Conservation (phyloP, 345 rosid species). For the Citrus mangshanensis region DNA sequence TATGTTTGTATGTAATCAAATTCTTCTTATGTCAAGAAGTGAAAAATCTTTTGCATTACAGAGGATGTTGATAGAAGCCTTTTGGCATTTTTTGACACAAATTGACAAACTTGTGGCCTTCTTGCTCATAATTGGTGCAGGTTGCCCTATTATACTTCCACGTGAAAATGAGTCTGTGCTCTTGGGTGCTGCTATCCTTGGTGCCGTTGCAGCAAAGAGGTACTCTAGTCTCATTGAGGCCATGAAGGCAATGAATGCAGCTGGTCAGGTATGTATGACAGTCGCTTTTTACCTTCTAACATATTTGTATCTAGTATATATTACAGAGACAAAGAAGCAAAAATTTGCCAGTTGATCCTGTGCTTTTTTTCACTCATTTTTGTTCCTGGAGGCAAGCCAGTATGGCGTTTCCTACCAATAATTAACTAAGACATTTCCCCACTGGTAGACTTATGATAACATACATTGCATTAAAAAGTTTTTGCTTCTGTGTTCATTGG, state of each 20-base stretch:
- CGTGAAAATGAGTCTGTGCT: conserved; percentile 88
- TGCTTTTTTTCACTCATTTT: background rate
- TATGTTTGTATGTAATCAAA: background rate
- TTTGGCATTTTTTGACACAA: background rate
- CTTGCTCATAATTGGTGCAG: conserved; percentile 33
- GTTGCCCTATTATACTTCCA: conserved; percentile 86
- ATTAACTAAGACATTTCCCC: background rate
- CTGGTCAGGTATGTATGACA: conserved; percentile 64
- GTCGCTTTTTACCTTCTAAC: background rate
- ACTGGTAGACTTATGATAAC: background rate
- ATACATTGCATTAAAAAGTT: background rate
- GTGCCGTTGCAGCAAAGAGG: conserved; percentile 79
- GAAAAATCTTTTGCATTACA: background rate
- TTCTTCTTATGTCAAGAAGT: background rate
- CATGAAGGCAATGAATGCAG: conserved; percentile 80
- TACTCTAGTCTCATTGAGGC: conserved; percentile 68
- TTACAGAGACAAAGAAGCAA: background rate
- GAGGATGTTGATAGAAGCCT: background rate
- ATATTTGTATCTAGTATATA: background rate
- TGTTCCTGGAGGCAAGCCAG: background rate
- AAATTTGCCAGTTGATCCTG: background rate
- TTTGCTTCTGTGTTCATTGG: background rate
- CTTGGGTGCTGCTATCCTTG: conserved; percentile 92
- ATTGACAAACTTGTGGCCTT: background rate
- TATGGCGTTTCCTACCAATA: background rate